Base-by-base conservation (phyloP, 192 early-diverging fungal species). In the Pilobolus umbonatus region DNA sequence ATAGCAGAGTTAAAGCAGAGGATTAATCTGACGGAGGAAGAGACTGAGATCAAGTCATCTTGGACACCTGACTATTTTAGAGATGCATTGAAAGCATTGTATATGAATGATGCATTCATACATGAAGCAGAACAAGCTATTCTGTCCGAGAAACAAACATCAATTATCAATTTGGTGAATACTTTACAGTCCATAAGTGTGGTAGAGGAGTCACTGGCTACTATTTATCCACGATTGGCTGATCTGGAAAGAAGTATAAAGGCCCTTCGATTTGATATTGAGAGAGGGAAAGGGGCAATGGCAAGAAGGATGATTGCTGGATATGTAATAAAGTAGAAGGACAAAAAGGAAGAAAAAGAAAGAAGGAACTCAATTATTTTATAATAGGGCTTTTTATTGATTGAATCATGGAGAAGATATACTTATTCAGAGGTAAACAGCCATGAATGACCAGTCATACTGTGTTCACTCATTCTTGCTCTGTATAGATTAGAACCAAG, bases 391-490 rank as follows among this genome's bases (percentile, higher is more conserved):
- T 15, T 54, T 14, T 36, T 54, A 4, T 22, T 54, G 24, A 54
- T 54, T 31, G 52, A 54, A 35, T 26, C 38, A 54, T 54, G 52
- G 52, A 29, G 52, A 35, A 54, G 52, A 54, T 31, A 34, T 24
- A 34, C 35, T 22, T 54, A 54, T 36, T 2, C 52, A 54, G 21
- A 54, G 19, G 52, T 54, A 54, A 5, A 21, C 25, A 22, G 3
- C n/a, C 25, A 28, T 14, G 47, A 49, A n/a, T 28, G 24, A 9
- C 14, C 8, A 5, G 11, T 49, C 14, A 49, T 49, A n/a, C 47
- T 28, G 1, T 49, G n/a, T n/a, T n/a, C n/a, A n/a, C n/a, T n/a
- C n/a, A n/a, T n/a, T n/a, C n/a, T n/a, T n/a, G n/a, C n/a, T n/a
- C n/a, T n/a, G n/a, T n/a, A n/a, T n/a, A n/a, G n/a, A n/a, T n/a